phyloP scores from a whole-genome alignment of 2,329 filamentous ascomycete species.

The Venturia pyrina region DNA sequence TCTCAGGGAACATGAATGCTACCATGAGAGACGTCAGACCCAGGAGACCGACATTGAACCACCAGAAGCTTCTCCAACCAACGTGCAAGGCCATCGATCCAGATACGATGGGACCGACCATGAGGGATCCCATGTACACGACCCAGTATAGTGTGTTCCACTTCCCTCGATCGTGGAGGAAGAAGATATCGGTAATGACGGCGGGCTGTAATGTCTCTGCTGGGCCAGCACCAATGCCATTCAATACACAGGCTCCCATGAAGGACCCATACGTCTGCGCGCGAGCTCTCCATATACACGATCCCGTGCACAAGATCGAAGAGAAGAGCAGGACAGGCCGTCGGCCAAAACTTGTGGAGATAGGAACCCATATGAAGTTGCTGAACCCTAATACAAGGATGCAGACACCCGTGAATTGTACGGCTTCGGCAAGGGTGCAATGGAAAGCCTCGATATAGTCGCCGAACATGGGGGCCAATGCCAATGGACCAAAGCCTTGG shows the following conservation, averaged over 20 bases:
- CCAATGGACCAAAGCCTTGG: constrained; percentile 45
- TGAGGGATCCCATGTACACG: constrained; percentile 52
- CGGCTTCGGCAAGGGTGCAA: constrained; percentile 41
- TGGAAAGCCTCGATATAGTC: constrained; percentile 47
- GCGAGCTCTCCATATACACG: constrained; percentile 48
- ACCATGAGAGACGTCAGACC: constrained; percentile 40
- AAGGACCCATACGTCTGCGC: constrained; percentile 50
- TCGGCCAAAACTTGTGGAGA: constrained; percentile 45
- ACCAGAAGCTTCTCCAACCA: constrained; percentile 56
- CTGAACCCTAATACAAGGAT: constrained; percentile 49
- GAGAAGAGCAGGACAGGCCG: constrained; percentile 44
- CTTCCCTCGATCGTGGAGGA: constrained; percentile 36
- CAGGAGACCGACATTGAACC: constrained; percentile 46
- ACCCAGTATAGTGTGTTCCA: constrained; percentile 55
- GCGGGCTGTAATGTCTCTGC: constrained; percentile 50
- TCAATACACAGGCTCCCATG: constrained; percentile 48
- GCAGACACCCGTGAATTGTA: constrained; percentile 47
- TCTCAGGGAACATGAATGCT: constrained; percentile 54
- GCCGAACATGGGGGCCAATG: constrained; percentile 50
- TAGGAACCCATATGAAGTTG: constrained; percentile 51
- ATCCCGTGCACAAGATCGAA: constrained; percentile 41
- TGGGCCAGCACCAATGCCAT: constrained; percentile 23
- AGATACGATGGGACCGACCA: constrained; percentile 48
- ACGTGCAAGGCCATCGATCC: constrained; percentile 50
- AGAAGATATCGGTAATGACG: constrained; percentile 32